Evolutionary conservation across 2,329 filamentous ascomycete genomes (phyloP).

Genomic region (Balansia obtecta): DNA sequence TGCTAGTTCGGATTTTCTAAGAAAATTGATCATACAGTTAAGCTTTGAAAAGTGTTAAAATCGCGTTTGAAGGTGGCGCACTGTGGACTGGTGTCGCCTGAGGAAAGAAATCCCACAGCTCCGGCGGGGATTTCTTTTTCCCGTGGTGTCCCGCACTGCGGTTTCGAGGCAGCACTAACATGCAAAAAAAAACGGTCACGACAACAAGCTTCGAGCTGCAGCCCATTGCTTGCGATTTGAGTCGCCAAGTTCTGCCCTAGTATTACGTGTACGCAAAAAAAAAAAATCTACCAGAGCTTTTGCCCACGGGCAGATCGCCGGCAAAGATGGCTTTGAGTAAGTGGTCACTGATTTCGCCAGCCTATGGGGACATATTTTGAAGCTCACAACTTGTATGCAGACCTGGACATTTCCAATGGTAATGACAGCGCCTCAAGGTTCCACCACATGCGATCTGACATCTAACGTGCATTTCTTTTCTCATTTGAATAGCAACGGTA

Average conservation of each 20-base stretch:
- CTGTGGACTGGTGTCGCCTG: not conserved
- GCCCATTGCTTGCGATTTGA: slow-evolving; percentile 14
- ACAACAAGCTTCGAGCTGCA: slow-evolving; percentile 19
- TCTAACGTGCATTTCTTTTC: slow-evolving; percentile 11
- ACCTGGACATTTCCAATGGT: slow-evolving; percentile 79
- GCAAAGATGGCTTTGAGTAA: slow-evolving; percentile 29
- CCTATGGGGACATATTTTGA: slow-evolving; percentile 11
- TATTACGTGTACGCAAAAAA: not conserved
- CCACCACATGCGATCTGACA: not conserved
- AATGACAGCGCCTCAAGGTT: not conserved
- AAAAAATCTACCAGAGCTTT: slow-evolving; percentile 12
- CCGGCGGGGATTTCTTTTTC: slow-evolving; percentile 15
- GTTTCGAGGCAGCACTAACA: slow-evolving; percentile 3
- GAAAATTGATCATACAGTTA: too few relatives aligned
- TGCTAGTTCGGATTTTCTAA: too few relatives aligned
- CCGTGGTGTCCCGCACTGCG: slow-evolving; percentile 17
- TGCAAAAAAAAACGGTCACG: slow-evolving; percentile 21
- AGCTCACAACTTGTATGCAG: slow-evolving; percentile 34
- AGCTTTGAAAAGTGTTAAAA: too few relatives aligned
- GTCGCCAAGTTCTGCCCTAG: slow-evolving; percentile 8
- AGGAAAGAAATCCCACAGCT: not conserved
- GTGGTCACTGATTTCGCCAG: slow-evolving; percentile 14
- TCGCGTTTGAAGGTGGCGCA: too few relatives aligned
- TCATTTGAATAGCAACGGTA: slow-evolving; percentile 42
- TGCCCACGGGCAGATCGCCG: slow-evolving; percentile 14